A percentile compares a stretch with the other conserved stretches of the same genome.
Conservation (phyloP, 139 green algal species). For the Tetratostichococcus sp. region DNA sequence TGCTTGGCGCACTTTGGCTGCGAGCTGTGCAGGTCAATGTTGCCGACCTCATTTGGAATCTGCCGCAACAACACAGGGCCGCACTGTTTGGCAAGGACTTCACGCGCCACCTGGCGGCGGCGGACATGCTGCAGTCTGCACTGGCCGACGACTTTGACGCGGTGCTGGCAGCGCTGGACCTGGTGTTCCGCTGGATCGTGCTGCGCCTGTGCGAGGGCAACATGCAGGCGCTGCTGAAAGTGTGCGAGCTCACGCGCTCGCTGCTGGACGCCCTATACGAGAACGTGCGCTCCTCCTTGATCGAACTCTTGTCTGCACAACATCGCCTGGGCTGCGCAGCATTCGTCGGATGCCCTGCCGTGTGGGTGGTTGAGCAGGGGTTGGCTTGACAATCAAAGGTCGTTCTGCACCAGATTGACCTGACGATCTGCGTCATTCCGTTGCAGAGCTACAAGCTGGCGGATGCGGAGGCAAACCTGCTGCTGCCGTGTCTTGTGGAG, state of each 20-base stretch:
- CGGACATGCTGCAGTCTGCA: constrained; percentile 41
- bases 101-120: constrained; percentile 76
- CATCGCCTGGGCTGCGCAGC: background rate
- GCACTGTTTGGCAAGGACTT: constrained; percentile 62
- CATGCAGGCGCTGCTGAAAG: constrained; percentile 64
- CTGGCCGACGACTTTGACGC: constrained; percentile 24
- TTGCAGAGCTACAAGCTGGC: constrained; percentile 48
- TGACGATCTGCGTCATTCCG: no score
- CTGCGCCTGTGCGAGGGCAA: constrained; percentile 82
- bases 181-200: constrained; percentile 77
- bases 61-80: no score
- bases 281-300: background rate
- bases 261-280: constrained; percentile 49
- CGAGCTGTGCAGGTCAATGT: no score
- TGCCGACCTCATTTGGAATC: no score
- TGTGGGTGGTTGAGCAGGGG: no score
- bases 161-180: constrained; percentile 51
- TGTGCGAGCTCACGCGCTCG: constrained; percentile 62
- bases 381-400: no score
- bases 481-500: constrained; percentile 89
- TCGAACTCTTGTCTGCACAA: background rate
- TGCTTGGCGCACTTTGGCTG: no score
- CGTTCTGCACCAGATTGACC: no score
- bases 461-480: constrained; percentile 80
- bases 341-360: no score